Conservation (phyloP, 192 early-diverging fungal genomes). For the Neocallimastix lanati region DNA sequence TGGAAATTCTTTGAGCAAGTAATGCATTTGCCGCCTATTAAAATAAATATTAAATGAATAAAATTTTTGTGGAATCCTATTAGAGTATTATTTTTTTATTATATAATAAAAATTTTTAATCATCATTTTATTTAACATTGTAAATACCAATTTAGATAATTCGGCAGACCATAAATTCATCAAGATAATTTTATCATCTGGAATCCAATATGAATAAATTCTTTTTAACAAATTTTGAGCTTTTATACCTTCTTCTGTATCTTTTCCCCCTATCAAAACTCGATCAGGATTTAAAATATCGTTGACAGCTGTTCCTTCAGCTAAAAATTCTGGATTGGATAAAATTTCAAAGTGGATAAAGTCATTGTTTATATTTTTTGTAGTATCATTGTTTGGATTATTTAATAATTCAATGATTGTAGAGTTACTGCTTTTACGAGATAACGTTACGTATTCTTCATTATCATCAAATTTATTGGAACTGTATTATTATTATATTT, state of each 20-base stretch:
- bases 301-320: conserved; percentile 72
- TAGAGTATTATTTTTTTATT: neutral
- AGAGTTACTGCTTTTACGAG: too few species aligned
- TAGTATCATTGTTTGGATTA: too few species aligned
- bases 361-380: too few species aligned
- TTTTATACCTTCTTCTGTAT: conserved; percentile 42
- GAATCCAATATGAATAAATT: conserved; percentile 75
- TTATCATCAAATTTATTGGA: too few species aligned
- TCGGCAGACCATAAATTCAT: conserved; percentile 87
- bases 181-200: conserved; percentile 65
- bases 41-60: neutral
- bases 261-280: conserved; percentile 67
- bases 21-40: too few species aligned
- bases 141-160: conserved; percentile 61
- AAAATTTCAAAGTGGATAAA: conserved; percentile 65
- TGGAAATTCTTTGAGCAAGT: too few species aligned
- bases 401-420: too few species aligned
- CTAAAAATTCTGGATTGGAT: conserved; percentile 90
- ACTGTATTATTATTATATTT: too few species aligned
- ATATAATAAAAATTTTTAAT: neutral
- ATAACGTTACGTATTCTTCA: too few species aligned
- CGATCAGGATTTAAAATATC: conserved; percentile 75
- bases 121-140: neutral
- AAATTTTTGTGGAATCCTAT: neutral
- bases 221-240: conserved; percentile 56